phyloP scores from a whole-genome alignment of 345 rosid species.

The Syzygium aromaticum region DNA sequence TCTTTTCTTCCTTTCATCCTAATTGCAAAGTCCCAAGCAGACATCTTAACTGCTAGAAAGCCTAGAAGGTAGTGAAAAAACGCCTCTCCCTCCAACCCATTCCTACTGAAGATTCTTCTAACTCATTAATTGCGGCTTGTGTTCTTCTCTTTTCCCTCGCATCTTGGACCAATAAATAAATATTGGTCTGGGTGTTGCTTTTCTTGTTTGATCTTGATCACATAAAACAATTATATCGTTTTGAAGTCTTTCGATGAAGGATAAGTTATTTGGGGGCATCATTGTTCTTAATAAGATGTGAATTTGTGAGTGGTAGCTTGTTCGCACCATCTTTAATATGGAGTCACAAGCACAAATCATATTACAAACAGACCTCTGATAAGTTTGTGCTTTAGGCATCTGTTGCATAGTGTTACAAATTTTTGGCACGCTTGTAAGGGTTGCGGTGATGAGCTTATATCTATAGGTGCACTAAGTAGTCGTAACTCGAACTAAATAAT shows the following conservation, averaged over 20 bases:
- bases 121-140: not conserved
- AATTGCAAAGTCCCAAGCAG: conserved; percentile 4
- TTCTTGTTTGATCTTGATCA: not conserved
- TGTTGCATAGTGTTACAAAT: not conserved
- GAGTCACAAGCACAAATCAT: not conserved
- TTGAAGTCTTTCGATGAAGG: not conserved
- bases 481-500: not conserved
- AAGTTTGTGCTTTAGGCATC: not conserved
- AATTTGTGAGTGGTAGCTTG: not conserved
- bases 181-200: not conserved
- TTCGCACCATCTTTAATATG: not conserved
- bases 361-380: not conserved
- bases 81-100: not conserved
- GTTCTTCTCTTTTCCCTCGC: not conserved
- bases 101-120: not conserved
- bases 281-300: not conserved
- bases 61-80: not conserved
- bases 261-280: not conserved
- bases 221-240: not conserved
- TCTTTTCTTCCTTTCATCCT: not conserved
- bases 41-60: not conserved
- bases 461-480: not conserved
- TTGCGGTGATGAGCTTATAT: not conserved
- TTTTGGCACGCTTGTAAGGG: not conserved
- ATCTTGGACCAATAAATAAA: not conserved